Base-by-base conservation (phyloP, 2,329 filamentous ascomycete species). In the Venturia pyrina region DNA sequence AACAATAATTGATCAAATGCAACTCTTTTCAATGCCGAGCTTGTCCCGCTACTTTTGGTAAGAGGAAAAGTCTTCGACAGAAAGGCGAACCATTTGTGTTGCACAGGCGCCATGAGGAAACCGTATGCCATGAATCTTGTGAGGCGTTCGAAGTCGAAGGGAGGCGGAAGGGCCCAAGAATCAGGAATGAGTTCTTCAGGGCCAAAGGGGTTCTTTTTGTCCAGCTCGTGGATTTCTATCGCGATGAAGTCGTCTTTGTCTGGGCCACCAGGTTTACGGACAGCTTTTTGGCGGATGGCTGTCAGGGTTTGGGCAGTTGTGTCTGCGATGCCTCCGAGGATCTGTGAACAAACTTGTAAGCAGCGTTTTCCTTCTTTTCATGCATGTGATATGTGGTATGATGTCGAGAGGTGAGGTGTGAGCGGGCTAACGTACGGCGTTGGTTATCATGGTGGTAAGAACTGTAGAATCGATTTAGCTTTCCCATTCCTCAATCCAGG, bases 361-460 rank as follows among this genome's bases (percentile, higher is more conserved):
- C 34, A n/a, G 28, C 1, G 15, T 37, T 44, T 62, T 15, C 37
- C 6, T 62, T 67, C 53, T 40, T 34, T 28, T 28, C 28, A 28
- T 28, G 28, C 28, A 28, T 28, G 48, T n/a, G 4, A 3, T 24
- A 32, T 15, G 11, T 44, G 40, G 17, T 19, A 53, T 34, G 56
- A 62, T 65, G 13, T 28, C 34, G n/a, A 50, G 60, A 40, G 7
- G 66, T 53, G 13, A 3, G 28, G 8, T 8, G 40, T 50, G 21
- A 63, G 46, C n/a, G 59, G 65, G 68, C 64, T 67, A 62, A 75
- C 84, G 74, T 85, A 89, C 89, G 70, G 95, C 90, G 80, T 99
- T 99, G 76, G 93, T 96, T 74, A 97, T 91, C 93, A 99, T 99
- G 78, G 96, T 99, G 68, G 95, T 99, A 73, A 99, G 85, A 53